Evolutionary conservation across 106 monocot species (phyloP).

Genomic region (Acorus calamus): DNA sequence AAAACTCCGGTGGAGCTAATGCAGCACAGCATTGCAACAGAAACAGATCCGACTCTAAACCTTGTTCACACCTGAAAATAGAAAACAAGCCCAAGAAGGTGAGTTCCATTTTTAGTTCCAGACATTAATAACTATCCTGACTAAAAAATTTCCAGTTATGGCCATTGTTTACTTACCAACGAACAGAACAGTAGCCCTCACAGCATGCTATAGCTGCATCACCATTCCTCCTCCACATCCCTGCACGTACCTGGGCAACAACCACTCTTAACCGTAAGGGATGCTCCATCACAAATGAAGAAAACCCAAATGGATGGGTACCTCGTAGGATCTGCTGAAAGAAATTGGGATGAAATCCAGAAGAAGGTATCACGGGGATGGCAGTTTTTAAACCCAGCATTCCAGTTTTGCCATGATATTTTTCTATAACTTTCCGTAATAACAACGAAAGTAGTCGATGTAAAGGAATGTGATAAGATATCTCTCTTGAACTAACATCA

Average conservation of each 20-base stretch:
- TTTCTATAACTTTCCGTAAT: constrained; percentile 51
- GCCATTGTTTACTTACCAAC: constrained; percentile 36
- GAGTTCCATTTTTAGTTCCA: too few species aligned
- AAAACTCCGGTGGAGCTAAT: constrained; percentile 83
- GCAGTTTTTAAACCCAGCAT: too few species aligned
- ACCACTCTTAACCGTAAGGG: constrained; percentile 79
- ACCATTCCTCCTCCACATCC: constrained; percentile 97
- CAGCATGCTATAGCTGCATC: constrained; percentile 54
- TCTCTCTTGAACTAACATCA: constrained; percentile 79
- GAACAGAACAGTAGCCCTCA: constrained; percentile 63
- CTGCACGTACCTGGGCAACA: constrained; percentile 90
- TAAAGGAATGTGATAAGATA: constrained; percentile 90
- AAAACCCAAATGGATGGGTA: constrained; percentile 61
- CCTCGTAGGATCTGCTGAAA: constrained; percentile 48
- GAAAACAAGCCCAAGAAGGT: not conserved
- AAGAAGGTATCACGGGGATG: not conserved
- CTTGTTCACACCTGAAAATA: constrained; percentile 58
- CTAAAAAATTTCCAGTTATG: too few species aligned
- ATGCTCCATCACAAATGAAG: constrained; percentile 80
- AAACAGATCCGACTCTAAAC: constrained; percentile 80
- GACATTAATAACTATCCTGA: too few species aligned
- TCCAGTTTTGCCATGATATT: constrained; percentile 21
- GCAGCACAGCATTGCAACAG: constrained; percentile 96
- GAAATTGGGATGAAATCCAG: constrained; percentile 22
- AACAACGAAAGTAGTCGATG: constrained; percentile 78